Evolutionary conservation across 805 yeast genomes (phyloP).

Genomic region (Teunomyces funiuensis): DNA sequence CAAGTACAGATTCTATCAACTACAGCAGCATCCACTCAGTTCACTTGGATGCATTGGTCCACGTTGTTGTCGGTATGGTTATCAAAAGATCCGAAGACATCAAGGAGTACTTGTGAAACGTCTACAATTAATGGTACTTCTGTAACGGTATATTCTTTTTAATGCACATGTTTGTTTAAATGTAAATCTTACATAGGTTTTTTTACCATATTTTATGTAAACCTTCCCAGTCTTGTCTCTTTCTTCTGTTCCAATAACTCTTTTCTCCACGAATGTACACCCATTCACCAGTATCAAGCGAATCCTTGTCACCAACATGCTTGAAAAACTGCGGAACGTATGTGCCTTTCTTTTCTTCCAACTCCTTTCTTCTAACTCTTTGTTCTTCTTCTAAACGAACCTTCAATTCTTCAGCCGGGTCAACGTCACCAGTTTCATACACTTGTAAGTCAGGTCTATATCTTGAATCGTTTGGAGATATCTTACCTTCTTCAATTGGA

Average conservation of each 20-base stretch:
- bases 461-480: constrained; percentile 90
- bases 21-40: constrained; percentile 1
- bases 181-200: background rate
- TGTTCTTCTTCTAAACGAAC: constrained; percentile 73
- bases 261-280: constrained; percentile 53
- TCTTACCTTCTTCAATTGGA: constrained; percentile 54
- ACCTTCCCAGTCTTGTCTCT: constrained; percentile 58
- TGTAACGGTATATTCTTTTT: background rate
- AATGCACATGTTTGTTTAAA: background rate
- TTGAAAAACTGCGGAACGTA: constrained; percentile 68
- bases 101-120: background rate
- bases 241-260: constrained; percentile 81
- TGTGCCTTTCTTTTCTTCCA: constrained; percentile 43
- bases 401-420: constrained; percentile 71
- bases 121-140: background rate
- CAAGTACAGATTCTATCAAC: background rate
- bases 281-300: constrained; percentile 51
- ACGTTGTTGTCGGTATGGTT: constrained; percentile 8
- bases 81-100: constrained; percentile 9
- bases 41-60: constrained; percentile 5
- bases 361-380: constrained; percentile 66
- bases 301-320: constrained; percentile 32
- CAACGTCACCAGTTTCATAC: constrained; percentile 70
- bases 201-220: constrained; percentile 57
- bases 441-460: constrained; percentile 79